Evolutionary conservation across 305 asterid genomes (phyloP).

Genomic region (Solanum hybrid): DNA sequence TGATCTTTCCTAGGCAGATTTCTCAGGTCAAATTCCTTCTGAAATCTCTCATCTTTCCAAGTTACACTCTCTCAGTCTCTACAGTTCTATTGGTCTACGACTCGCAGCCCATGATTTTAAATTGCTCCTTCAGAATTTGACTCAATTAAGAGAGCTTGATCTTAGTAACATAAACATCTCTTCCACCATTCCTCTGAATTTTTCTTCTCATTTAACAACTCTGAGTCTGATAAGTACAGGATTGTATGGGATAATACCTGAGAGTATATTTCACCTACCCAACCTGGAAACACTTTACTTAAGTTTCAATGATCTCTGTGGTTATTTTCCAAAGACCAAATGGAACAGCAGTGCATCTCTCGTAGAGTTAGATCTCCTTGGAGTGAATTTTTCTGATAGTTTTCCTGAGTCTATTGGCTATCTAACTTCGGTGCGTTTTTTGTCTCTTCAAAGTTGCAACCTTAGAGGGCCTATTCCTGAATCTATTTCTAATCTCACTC

Average conservation of each 20-base stretch:
- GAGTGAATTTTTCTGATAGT: not conserved
- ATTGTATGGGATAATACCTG: not conserved
- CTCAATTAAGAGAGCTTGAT: not conserved
- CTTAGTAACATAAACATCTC: not conserved
- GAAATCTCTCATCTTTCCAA: not conserved
- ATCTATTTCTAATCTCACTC: not conserved
- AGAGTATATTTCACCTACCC: not conserved
- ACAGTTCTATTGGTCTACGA: too few species aligned
- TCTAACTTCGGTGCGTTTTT: not conserved
- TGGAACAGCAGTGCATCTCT: not conserved
- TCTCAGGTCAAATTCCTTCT: not conserved
- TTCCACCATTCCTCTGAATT: not conserved
- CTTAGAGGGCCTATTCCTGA: not conserved
- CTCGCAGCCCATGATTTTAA: not conserved
- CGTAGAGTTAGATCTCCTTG: not conserved
- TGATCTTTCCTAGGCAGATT: fast-evolving
- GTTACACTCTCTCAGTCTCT: not conserved
- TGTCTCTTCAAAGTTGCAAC: not conserved
- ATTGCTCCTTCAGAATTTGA: not conserved
- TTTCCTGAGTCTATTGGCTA: not conserved
- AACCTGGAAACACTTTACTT: not conserved
- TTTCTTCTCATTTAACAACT: not conserved
- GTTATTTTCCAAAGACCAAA: not conserved
- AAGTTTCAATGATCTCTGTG: not conserved
- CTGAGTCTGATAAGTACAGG: fast-evolving